Conservation (phyloP, 2,329 filamentous ascomycete species). For the Neonectria magnoliae region DNA sequence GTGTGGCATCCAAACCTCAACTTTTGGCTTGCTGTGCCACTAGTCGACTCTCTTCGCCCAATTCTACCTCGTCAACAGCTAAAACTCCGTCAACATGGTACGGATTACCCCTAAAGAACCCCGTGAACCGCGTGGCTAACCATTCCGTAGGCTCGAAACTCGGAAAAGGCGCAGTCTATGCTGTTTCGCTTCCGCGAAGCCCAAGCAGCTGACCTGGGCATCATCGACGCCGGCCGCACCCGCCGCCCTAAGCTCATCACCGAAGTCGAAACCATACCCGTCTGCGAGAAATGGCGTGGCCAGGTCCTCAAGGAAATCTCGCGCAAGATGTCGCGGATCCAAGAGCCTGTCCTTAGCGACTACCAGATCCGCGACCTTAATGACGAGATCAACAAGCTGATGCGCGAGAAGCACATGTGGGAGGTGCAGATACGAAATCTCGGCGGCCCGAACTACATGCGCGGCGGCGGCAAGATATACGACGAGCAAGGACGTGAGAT, state of each 20-base stretch:
- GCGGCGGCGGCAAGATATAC: conserved; percentile 74
- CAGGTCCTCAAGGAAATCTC: conserved; percentile 97
- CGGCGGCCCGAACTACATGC: conserved; percentile 98
- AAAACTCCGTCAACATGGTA: conserved; percentile 43
- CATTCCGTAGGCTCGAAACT: conserved; percentile 84
- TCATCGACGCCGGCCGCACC: conserved; percentile 90
- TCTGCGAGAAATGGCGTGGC: conserved; percentile 97
- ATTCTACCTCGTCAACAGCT: conserved; percentile 15
- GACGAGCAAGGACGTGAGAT: conserved; percentile 80
- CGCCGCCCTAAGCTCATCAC: conserved; percentile 93
- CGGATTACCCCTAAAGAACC: rapidly evolving
- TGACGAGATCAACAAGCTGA: conserved; percentile 99
- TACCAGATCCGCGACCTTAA: conserved; percentile 98
- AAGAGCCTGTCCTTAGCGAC: conserved; percentile 90
- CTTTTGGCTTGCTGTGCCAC: conserved; percentile 20
- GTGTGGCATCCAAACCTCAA: conserved; percentile 29
- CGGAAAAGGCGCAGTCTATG: conserved; percentile 99
- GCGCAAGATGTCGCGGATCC: conserved; percentile 95
- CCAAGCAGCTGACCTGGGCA: conserved; percentile 94
- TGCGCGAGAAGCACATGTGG: conserved; percentile 99
- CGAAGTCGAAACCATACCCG: conserved; percentile 81
- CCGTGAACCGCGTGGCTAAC: conserved; percentile 12
- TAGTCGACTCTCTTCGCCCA: conserved; percentile 10
- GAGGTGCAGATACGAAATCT: conserved; percentile 95
- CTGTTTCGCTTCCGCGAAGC: conserved; percentile 99